A percentile compares a stretch with the other conserved stretches of the same genome.
Evolutionary conservation across 2,329 filamentous ascomycete species (phyloP).

Genomic region (Nigrospora oryzae): DNA sequence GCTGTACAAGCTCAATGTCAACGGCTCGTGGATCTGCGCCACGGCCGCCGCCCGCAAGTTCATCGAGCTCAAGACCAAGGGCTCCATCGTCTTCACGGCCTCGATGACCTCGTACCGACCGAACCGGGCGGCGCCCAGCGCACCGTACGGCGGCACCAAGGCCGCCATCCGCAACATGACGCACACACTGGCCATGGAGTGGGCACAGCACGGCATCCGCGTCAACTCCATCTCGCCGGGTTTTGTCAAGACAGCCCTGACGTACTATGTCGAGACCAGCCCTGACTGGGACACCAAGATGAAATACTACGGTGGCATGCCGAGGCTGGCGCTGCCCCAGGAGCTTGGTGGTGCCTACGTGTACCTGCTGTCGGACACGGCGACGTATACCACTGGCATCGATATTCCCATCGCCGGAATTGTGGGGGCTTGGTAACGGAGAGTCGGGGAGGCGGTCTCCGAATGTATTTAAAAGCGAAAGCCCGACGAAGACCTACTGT

Average conservation of each 20-base stretch:
- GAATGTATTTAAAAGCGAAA: no score
- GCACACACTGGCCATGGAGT: constrained; percentile 36
- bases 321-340: constrained; percentile 39
- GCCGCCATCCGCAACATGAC: constrained; percentile 31
- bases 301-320: constrained; percentile 51
- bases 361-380: constrained; percentile 43
- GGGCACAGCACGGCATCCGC: constrained; percentile 34
- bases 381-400: constrained; percentile 40
- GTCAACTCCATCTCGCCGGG: constrained; percentile 38
- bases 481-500: no score
- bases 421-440: constrained; percentile 17
- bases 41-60: constrained; percentile 33
- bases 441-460: no score
- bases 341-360: constrained; percentile 50
- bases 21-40: constrained; percentile 35
- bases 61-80: constrained; percentile 23
- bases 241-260: constrained; percentile 34
- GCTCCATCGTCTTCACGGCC: constrained; percentile 34
- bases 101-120: constrained; percentile 39
- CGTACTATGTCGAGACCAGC: constrained; percentile 39
- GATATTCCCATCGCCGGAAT: constrained; percentile 35
- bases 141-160: constrained; percentile 36
- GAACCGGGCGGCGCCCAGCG: constrained; percentile 41
- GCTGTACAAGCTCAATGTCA: constrained; percentile 37
- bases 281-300: constrained; percentile 48